Evolutionary conservation across 805 yeast genomes (phyloP), one percentile per base, ranked within the genome.

Genomic region (Clavispora santaluciae): DNA sequence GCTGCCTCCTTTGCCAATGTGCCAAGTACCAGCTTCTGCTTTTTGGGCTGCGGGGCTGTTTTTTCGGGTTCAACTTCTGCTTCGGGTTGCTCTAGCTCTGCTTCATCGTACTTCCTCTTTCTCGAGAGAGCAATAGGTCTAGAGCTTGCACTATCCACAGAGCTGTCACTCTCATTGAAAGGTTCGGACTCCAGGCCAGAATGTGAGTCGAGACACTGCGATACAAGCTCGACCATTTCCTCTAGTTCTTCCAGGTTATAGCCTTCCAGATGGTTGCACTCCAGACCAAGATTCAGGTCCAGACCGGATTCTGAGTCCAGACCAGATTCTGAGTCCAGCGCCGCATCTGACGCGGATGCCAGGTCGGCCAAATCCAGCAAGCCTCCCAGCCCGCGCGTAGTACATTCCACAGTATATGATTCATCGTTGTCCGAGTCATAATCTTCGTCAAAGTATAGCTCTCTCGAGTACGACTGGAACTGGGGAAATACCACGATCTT

Each of bases 1-100:
- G 51, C 55, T 11, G 51, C 43, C 45, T 67, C 73, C 42, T 61
- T 63, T 7, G 51, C 49, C 35, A 62, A 30, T 1, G 49, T 39
- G 31, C 50, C 54, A 48, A 42, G 2, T 34, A 15, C n/a, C 18
- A 18, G 22, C 38, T 44, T 49, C 15, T 41, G 31, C 29, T 41
- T 53, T 52, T 53, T 57, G 35, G 45, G 11, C n/a, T 42, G 10
- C 2, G 29, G 22, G 22, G 6, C 20, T 39, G 33, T 31, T 40
- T 54, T 51, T 48, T 51, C 9, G 34, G 20, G 6, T 22, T n/a
- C 8, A 25, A 25, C 15, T 5, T 11, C n/a, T 20, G 25, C 23
- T 6, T 25, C 26, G 2, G 31, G 46, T 13, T 25, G 35, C 13
- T 23, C 43, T n/a, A 22, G 25, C 13, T 36, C 43, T 6, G 33